phyloP scores from a whole-genome alignment of 2,329 filamentous ascomycete species.

The Graphilbum sp. region DNA sequence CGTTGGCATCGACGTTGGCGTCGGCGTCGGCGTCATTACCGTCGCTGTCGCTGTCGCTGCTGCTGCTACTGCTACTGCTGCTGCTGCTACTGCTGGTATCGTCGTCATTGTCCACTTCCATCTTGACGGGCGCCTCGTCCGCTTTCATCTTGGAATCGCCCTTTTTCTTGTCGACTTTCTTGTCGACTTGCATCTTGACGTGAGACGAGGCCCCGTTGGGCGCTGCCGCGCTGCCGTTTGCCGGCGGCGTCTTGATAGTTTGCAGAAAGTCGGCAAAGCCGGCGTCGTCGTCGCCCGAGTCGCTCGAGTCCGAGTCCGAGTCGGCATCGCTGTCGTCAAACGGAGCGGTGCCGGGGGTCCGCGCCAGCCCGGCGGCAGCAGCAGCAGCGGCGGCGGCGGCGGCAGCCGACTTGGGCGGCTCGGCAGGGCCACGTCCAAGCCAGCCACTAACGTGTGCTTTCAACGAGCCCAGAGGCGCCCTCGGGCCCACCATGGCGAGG shows the following conservation, averaged over 20 bases:
- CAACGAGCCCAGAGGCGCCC: constrained; percentile 15
- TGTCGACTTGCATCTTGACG: too few species aligned
- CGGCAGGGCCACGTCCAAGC: constrained; percentile 4
- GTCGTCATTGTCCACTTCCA: too few species aligned
- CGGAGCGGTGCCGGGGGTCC: neutral
- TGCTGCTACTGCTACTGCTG: neutral
- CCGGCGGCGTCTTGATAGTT: neutral
- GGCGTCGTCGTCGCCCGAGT: constrained; percentile 5
- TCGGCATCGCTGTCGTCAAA: constrained; percentile 10
- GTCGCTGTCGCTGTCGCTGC: constrained; percentile 8
- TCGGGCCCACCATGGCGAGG: constrained; percentile 8
- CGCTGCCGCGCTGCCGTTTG: too few species aligned
- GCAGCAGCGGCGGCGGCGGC: too few species aligned
- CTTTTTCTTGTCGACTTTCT: too few species aligned
- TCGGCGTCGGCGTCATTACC: constrained; percentile 1
- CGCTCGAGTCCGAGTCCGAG: constrained; percentile 16
- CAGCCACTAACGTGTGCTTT: constrained; percentile 12
- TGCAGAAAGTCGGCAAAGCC: constrained; percentile 5
- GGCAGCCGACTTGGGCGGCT: constrained; percentile 4
- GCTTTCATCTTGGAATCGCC: too few species aligned
- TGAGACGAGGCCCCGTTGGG: neutral
- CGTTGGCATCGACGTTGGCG: too few species aligned
- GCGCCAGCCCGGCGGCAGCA: too few species aligned
- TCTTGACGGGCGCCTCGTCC: too few species aligned
- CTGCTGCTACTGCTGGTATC: constrained; percentile 1